Evolutionary conservation across 768 basidiomycete genomes (phyloP), one percentile per base, ranked within the genome.

Genomic region (Collybiopsis confluens): DNA sequence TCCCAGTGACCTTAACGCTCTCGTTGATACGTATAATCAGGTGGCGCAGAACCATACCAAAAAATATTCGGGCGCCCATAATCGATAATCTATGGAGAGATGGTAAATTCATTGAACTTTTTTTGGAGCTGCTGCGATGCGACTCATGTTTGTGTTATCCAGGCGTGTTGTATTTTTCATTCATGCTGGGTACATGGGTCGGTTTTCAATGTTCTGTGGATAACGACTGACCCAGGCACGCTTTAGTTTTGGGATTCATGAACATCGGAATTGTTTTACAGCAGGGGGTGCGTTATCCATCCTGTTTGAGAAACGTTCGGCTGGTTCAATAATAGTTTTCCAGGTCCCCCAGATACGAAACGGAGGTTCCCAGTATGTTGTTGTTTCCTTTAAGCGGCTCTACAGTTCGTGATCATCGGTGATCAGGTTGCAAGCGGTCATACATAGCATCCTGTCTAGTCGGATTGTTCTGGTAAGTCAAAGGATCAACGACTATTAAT

Each of bases 381-480:
- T 45, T 36, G 7, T 33, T 18, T 37, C 4, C 16, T 30, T 11
- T n/a, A 20, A 41, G 21, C 23, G 7, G 15, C 38, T 3, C 10
- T 41, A n/a, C n/a, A n/a, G n/a, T 38, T 42, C 23, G 37, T 5
- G 37, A 24, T 3, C 4, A 18, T 9, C 13, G 11, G 21, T 37
- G 5, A 27, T 30, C 28, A 62, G 61, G 50, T 46, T 62, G 15
- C 61, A 62, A 55, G 56, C 58, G 11, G 51, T 54, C n/a, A 45
- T 62, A 18, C 61, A 62, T 49, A 62, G 59, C 57, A 62, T 62
- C 26, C 52, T 62, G 3, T 57, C 61, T 13, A 54, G 54, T 18
- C 61, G 61, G 13, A 59, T 62, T 33, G 57, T 62, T n/a, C 40
- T 62, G 28, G 58, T 59, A 47, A 35, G 57, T 45, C 8, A 11